phyloP scores from a whole-genome alignment of 306 rosid genomes.

The Pyrus betulifolia region DNA sequence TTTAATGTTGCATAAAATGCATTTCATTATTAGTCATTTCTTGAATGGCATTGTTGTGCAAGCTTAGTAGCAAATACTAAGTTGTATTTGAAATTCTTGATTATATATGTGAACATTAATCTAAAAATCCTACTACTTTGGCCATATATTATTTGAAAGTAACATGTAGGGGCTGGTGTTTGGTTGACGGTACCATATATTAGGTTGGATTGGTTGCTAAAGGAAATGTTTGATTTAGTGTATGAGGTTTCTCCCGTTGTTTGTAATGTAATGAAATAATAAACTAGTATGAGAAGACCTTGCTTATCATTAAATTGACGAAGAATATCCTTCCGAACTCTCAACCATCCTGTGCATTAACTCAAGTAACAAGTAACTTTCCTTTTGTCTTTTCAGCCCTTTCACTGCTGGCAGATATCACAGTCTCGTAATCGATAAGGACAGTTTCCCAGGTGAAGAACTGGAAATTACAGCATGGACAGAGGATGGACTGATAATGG shows the following conservation, averaged over 20 bases:
- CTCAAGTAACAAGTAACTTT: background rate
- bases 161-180: background rate
- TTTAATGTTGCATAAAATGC: background rate
- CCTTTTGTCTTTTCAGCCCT: slow-evolving; percentile 47
- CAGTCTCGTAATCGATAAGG: slow-evolving; percentile 89
- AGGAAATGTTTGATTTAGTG: background rate
- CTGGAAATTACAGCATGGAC: slow-evolving; percentile 92
- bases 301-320: background rate
- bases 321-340: no score
- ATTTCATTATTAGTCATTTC: background rate
- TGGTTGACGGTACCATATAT: background rate
- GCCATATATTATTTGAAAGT: background rate
- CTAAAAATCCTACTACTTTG: background rate
- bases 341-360: background rate
- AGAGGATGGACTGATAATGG: slow-evolving; percentile 93
- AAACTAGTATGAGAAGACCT: background rate
- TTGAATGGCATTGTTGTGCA: background rate
- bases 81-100: background rate
- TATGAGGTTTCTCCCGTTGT: background rate
- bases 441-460: slow-evolving; percentile 74
- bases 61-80: background rate
- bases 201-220: background rate
- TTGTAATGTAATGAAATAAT: background rate
- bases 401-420: slow-evolving; percentile 91
- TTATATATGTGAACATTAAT: background rate